Evolutionary conservation across 768 basidiomycete genomes (phyloP), one percentile per base, ranked within the genome.

Genomic region (Russula emetica): DNA sequence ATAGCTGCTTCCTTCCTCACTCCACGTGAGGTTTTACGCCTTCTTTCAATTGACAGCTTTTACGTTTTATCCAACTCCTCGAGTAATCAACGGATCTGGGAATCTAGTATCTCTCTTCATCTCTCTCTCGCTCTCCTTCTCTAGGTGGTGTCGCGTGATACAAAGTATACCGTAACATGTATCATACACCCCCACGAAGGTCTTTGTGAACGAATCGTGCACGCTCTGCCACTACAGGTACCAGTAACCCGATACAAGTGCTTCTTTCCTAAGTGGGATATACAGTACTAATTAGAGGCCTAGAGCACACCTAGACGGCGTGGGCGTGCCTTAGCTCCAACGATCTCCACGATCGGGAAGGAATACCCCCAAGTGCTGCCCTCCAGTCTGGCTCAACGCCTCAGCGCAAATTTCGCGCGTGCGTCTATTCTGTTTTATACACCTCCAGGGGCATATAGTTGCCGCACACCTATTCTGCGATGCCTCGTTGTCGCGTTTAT

Each of bases 331-430:
- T 64, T 44, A 2, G 45, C 53, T 58, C 47, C 63, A 28, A 60
- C 44, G 63, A 64, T 64, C 63, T 60, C 58, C 63, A 60, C 32
- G 63, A 64, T 64, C 63, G 63, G 36, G 26, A 44, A 44, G 44
- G 20, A 44, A 44, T 9, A 16, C 44, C 28, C 32, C 45, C 45
- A 47, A 13, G 22, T 47, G 45, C n/a, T 7, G 1, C 44, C 63
- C 58, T 24, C 24, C 7, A n/a, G 45, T 47, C 44, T 59, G 57
- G 62, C 57, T 53, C 44, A 7, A 7, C 3, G 30, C 32, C 34
- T 24, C 6, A 20, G 52, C n/a, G 60, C 42, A 30, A 54, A 53
- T 38, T 26, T 56, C 38, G 26, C 18, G 4, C 26, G 36, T 16
- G 61, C 63, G 63, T 49, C 52, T 60, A 49, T 47, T 47, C 20